Percentiles rank a stretch among this genome's conserved stretches.
These are phyloP conservation scores for Cornus suecica DNA, from an alignment of 148 eudicot species.

Conservation along the genomic window DNA sequence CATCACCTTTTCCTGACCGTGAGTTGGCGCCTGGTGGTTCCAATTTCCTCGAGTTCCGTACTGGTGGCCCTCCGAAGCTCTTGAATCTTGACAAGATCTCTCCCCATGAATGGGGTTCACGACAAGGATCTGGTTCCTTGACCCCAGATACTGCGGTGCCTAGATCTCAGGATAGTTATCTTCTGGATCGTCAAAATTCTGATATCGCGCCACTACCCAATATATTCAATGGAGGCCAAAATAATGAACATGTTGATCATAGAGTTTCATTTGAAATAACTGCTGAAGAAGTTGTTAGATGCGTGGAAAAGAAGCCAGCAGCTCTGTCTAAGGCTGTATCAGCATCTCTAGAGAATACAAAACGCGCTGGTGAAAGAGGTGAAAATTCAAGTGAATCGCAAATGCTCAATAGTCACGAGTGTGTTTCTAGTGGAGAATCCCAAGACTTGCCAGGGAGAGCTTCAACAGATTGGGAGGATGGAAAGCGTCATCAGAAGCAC, in stretches of 20 bases:
- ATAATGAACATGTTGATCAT: conserved; percentile 48
- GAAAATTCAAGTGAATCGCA: conserved; percentile 25
- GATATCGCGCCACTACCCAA: conserved; percentile 43
- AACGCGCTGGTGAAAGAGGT: conserved; percentile 11
- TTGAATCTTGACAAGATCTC: conserved; percentile 45
- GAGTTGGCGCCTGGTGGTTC: conserved; percentile 43
- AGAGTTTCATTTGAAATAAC: conserved; percentile 86
- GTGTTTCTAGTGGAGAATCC: conserved; percentile 19
- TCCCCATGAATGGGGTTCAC: conserved; percentile 57
- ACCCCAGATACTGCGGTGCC: conserved; percentile 63
- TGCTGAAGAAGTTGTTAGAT: conserved; percentile 79
- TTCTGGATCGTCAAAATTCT: conserved; percentile 48
- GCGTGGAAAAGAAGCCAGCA: conserved; percentile 71
- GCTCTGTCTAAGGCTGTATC: conserved; percentile 31
- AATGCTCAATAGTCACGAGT: conserved; percentile 21
- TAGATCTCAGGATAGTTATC: conserved; percentile 34
- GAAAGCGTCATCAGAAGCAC: conserved; percentile 52
- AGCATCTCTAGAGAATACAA: conserved; percentile 24
- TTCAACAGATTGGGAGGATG: conserved; percentile 41
- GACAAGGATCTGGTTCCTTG: conserved; percentile 64
- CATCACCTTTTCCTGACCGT: conserved; percentile 76
- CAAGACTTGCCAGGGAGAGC: conserved; percentile 22
- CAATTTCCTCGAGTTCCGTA: conserved; percentile 46
- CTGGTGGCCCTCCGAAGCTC: conserved; percentile 57
- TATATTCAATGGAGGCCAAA: conserved; percentile 31